A percentile compares a stretch with the other conserved stretches of the same genome.
phyloP scores from a whole-genome alignment of 768 basidiomycete species.

The Tylopilus plumbeoviolaceoides region DNA sequence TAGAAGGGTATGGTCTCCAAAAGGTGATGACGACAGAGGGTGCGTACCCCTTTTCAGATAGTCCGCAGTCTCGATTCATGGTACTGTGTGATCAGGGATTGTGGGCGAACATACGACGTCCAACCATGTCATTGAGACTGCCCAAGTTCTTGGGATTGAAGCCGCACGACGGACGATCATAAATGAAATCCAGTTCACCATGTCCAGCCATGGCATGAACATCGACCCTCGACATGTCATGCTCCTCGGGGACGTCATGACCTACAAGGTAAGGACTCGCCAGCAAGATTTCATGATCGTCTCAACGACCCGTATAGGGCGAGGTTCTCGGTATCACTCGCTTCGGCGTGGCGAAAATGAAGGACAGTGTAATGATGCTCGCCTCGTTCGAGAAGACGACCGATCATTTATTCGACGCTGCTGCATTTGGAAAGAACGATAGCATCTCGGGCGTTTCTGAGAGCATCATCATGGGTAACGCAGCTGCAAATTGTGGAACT shows the following conservation, averaged over 20 bases:
- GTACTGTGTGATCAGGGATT: slow-evolving; percentile 54
- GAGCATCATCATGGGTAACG: slow-evolving; percentile 99
- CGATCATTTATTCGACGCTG: slow-evolving; percentile 97
- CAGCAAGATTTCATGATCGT: not conserved
- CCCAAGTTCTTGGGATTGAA: slow-evolving; percentile 95
- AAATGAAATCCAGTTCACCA: slow-evolving; percentile 96
- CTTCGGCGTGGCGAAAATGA: slow-evolving; percentile 99
- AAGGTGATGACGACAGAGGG: slow-evolving; percentile 98
- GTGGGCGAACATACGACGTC: slow-evolving; percentile 89
- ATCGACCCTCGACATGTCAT: slow-evolving; percentile 99
- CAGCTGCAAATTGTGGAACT: slow-evolving; percentile 90
- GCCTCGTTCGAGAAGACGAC: slow-evolving; percentile 99
- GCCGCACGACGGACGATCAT: slow-evolving; percentile 92
- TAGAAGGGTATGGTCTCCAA: slow-evolving; percentile 95
- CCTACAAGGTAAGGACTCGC: slow-evolving; percentile 69
- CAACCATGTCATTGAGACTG: slow-evolving; percentile 96
- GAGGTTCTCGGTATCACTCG: slow-evolving; percentile 98
- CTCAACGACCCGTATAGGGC: slow-evolving; percentile 50
- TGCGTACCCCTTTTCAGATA: slow-evolving; percentile 27
- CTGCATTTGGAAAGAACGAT: slow-evolving; percentile 94
- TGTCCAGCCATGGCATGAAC: slow-evolving; percentile 96
- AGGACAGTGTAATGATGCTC: slow-evolving; percentile 97
- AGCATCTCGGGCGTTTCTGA: slow-evolving; percentile 96
- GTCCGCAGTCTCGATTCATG: not conserved
- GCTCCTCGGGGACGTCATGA: slow-evolving; percentile 98